Evolutionary conservation across 2,329 filamentous ascomycete genomes (phyloP).

Genomic region (Tricladium varicosporioides): DNA sequence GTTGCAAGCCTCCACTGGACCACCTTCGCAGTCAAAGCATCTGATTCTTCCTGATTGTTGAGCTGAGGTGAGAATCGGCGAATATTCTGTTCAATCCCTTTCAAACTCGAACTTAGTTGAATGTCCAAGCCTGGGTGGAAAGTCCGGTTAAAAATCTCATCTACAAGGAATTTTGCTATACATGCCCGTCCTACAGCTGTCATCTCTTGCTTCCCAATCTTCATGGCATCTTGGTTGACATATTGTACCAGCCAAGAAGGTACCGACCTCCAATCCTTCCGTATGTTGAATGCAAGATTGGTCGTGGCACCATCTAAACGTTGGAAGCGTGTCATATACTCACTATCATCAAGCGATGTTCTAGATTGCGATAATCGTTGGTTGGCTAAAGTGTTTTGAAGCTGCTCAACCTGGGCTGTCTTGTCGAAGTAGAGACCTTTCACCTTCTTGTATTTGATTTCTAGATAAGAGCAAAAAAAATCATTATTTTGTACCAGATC

Average conservation of each 20-base stretch:
- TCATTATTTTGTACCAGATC: neutral
- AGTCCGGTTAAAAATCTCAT: slow-evolving; percentile 86
- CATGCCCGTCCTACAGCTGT: slow-evolving; percentile 88
- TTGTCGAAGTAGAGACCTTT: slow-evolving; percentile 97
- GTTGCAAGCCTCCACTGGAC: slow-evolving; percentile 93
- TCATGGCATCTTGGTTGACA: slow-evolving; percentile 81
- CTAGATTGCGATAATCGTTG: slow-evolving; percentile 92
- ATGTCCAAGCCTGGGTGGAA: slow-evolving; percentile 89
- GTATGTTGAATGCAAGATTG: slow-evolving; percentile 92
- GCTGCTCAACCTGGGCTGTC: slow-evolving; percentile 81
- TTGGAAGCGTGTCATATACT: slow-evolving; percentile 86
- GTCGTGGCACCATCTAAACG: slow-evolving; percentile 91
- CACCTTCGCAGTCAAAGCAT: slow-evolving; percentile 82
- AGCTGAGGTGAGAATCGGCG: slow-evolving; percentile 71
- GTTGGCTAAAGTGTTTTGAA: slow-evolving; percentile 97
- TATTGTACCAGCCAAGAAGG: slow-evolving; percentile 77
- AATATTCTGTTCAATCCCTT: slow-evolving; percentile 84
- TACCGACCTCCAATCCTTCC: slow-evolving; percentile 86
- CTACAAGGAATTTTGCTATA: slow-evolving; percentile 85
- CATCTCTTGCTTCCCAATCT: slow-evolving; percentile 95
- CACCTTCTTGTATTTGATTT: slow-evolving; percentile 95
- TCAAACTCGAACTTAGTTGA: slow-evolving; percentile 73
- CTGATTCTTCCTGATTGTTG: slow-evolving; percentile 80
- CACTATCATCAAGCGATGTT: slow-evolving; percentile 91
- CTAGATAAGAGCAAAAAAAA: slow-evolving; percentile 44